A percentile compares a stretch with the other conserved stretches of the same genome.
Evolutionary conservation across 1,139 yeast genomes (phyloP).

Genomic region (Zygoascus hellenicus): DNA sequence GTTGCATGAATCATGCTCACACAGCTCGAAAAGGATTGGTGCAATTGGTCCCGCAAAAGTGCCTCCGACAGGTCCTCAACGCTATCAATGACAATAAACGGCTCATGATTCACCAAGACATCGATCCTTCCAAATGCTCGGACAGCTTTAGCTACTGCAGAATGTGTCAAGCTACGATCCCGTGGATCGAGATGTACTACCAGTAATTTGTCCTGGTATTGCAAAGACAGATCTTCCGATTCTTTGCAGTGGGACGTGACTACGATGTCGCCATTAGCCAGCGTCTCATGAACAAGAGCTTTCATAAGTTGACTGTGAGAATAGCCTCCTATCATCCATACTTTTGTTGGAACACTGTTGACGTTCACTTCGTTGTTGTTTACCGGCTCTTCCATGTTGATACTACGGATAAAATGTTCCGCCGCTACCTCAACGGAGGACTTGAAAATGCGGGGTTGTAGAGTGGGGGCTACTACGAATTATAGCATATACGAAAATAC

Average conservation of each 20-base stretch:
- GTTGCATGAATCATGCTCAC: constrained; percentile 30
- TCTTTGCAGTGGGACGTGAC: constrained; percentile 19
- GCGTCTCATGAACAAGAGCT: constrained; percentile 20
- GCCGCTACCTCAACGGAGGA: no score
- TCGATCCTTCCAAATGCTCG: constrained; percentile 27
- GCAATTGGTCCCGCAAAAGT: constrained; percentile 29
- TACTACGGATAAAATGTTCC: no score
- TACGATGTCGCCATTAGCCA: constrained; percentile 21
- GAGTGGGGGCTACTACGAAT: no score
- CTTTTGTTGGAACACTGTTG: constrained; percentile 14
- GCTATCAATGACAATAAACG: constrained; percentile 24
- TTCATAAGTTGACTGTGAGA: constrained; percentile 20
- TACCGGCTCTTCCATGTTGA: no score
- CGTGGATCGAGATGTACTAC: constrained; percentile 21
- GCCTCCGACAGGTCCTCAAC: constrained; percentile 30
- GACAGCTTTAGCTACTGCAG: constrained; percentile 26
- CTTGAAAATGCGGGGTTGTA: no score
- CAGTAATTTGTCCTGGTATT: constrained; percentile 21
- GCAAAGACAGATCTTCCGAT: constrained; percentile 12
- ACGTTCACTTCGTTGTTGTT: neutral
- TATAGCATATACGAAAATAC: no score
- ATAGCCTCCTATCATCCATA: constrained; percentile 20
- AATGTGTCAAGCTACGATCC: constrained; percentile 27
- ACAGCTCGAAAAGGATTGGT: constrained; percentile 27
- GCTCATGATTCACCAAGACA: constrained; percentile 23